Evolutionary conservation across 345 rosid genomes (phyloP).

Genomic region (Salix viminalis): DNA sequence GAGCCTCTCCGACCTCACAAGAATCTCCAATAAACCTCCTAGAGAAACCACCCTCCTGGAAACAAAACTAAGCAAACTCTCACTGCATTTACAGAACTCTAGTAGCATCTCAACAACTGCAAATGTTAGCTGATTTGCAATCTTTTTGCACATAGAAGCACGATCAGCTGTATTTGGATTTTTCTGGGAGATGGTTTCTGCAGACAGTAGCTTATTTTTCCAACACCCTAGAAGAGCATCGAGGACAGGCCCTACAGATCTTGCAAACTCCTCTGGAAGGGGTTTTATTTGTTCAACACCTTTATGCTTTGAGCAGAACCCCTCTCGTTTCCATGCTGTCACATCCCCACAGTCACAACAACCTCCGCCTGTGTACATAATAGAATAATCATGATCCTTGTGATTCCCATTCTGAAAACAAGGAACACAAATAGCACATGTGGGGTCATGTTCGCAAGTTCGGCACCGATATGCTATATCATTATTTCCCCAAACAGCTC

Average conservation of each 20-base stretch:
- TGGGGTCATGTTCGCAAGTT: slow-evolving; percentile 81
- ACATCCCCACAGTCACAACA: slow-evolving; percentile 98
- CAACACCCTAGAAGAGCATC: slow-evolving; percentile 61
- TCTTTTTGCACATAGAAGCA: slow-evolving; percentile 29
- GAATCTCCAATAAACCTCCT: slow-evolving; percentile 58
- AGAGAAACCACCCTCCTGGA: slow-evolving; percentile 54
- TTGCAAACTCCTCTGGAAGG: slow-evolving; percentile 58
- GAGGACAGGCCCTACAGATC: slow-evolving; percentile 68
- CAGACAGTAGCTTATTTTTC: slow-evolving; percentile 51
- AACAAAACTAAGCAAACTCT: slow-evolving; percentile 89
- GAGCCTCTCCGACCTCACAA: slow-evolving; percentile 74
- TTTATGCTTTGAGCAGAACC: slow-evolving; percentile 88
- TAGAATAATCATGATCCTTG: slow-evolving; percentile 66
- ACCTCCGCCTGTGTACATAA: slow-evolving; percentile 81
- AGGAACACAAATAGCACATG: slow-evolving; percentile 93
- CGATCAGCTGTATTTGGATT: slow-evolving; percentile 29
- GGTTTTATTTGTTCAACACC: slow-evolving; percentile 92
- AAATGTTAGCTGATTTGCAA: slow-evolving; percentile 62
- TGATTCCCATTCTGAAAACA: slow-evolving; percentile 87
- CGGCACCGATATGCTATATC: slow-evolving; percentile 87
- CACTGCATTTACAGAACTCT: slow-evolving; percentile 68
- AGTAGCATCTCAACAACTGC: slow-evolving; percentile 73
- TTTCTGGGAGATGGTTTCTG: slow-evolving; percentile 38
- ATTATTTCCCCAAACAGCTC: slow-evolving; percentile 85
- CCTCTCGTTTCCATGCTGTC: slow-evolving; percentile 92